Base-by-base conservation (phyloP, 176 grass and related monocot species). In the Musa itinerans region DNA sequence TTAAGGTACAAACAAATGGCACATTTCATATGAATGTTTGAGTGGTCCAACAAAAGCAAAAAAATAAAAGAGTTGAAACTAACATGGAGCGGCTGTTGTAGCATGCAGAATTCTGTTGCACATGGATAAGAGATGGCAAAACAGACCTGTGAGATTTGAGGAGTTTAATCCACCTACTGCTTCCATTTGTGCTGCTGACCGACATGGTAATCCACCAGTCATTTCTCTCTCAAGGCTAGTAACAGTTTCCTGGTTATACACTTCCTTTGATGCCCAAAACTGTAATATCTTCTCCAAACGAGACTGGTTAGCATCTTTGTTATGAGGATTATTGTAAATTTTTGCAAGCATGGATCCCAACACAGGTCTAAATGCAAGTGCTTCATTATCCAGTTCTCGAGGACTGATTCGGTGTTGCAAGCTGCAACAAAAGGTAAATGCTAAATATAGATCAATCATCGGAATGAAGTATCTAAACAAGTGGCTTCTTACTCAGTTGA, bases 251-350 rank as follows among this genome's bases (percentile, higher is more conserved):
- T 82, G 84, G 62, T 95, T 81, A 53, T 89, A 99, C 58, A 99
- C 95, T 80, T 99, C 95, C 73, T 94, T 99, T 21, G 86, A 92
- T 76, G 83, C 80, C 95, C 91, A 99, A 78, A 94, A 99, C 70
- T 95, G 95, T 16, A 99, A 59, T 16, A 99, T 99, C 82, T 94
- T 94, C 70, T 91, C 87, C 21, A 99, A 78, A 1, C 95, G 86
- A 78, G 53, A 74, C 65, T 87, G 91, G 74, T 82, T 89, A 26
- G 84, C 86, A 71, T 87, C 90, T 84, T 82, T 79, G 79, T 83
- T 92, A 58, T 83, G 75, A 27, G 86, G 85, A 80, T 99, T 99
- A 78, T 80, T 87, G 74, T 94, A 99, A 68, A 87, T 81, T 79
- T 85, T 88, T 17, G 86, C 76, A 77, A 99, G 91, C 95, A 99